These are phyloP conservation scores for Passiflora organensis DNA, from an alignment of 345 rosid genomes.

Conservation along the genomic window DNA sequence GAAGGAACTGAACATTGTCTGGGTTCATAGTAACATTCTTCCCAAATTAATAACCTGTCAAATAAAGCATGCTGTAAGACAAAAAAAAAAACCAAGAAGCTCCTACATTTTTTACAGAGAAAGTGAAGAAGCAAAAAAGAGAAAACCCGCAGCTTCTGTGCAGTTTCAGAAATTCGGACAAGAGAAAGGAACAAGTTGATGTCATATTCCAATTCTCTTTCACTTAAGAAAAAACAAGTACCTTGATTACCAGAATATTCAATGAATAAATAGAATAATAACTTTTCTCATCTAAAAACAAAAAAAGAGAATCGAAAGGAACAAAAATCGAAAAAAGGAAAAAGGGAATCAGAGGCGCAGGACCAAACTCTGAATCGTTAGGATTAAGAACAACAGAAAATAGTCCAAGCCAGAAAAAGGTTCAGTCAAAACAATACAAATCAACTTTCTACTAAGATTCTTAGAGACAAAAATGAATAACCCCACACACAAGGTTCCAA, in stretches of 20 bases:
- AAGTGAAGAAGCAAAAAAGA: not conserved
- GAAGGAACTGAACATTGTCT: slow-evolving; percentile 24
- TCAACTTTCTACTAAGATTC: slow-evolving; percentile 46
- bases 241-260: slow-evolving; percentile 16
- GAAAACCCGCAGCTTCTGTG: not conserved
- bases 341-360: slow-evolving; percentile 21
- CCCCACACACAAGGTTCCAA: slow-evolving; percentile 67
- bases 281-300: slow-evolving; percentile 16
- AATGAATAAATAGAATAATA: slow-evolving; percentile 7
- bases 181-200: not conserved
- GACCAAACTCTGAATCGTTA: slow-evolving; percentile 25
- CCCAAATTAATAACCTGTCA: slow-evolving; percentile 86
- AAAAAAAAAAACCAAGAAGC: not conserved
- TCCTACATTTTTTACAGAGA: no score
- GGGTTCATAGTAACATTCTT: slow-evolving; percentile 61
- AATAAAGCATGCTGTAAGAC: slow-evolving; percentile 3
- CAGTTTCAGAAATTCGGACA: not conserved
- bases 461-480: slow-evolving; percentile 54
- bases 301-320: slow-evolving; percentile 5
- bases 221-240: slow-evolving; percentile 1
- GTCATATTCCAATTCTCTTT: no score
- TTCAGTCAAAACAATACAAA: slow-evolving; percentile 34
- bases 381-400: slow-evolving; percentile 19
- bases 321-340: no score
- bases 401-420: slow-evolving; percentile 25